Base-by-base conservation (phyloP, 345 rosid genomes). In the Gynandropsis gynandra region DNA sequence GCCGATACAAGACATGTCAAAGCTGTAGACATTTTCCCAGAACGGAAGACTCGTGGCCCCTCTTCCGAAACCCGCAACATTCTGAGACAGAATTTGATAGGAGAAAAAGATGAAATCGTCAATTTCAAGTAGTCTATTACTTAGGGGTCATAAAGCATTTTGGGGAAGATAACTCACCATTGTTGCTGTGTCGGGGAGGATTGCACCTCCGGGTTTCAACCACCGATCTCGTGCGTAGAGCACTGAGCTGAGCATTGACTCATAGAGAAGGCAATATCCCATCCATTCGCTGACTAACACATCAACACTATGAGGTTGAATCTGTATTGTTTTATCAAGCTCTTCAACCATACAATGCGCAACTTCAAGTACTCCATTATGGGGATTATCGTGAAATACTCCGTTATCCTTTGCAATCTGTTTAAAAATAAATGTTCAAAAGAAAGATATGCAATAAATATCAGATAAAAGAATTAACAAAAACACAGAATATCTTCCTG, bases 141-240 rank as follows among this genome's bases (percentile, higher is more conserved):
- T 12, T 42, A 21, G 41, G 1, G 47, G 42, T 27, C 16, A 21
- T 34, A 4, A 11, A 52, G 13, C 33, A 34, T 52, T 13, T 48
- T 9, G 39, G 48, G 58, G 31, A 10, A 2, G 24, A 16, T 15
- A 9, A 47, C 21, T 20, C 65, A 92, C 95, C 54, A 92, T 82
- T 45, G 95, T 82, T 58, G 98, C 98, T 16, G 78, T 84, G 76
- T 92, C 95, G 27, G 98, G 98, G 37, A 92, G 95, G 56, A 92
- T 79, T 37, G 98, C 95, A 63, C 98, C 98, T 54, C 98, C 95
- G 54, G 96, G 98, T 50, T 87, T 92, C 74, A 92, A 73, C 98
- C 98, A 92, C 43, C 61, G 76, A 65, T 92, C 98, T 69, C 98
- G 79, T 48, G 96, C 98, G 72, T 62, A 76, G 43, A 92, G 95